Base-by-base conservation (phyloP, 2,329 filamentous ascomycete species). In the Dendryphion nanum region DNA sequence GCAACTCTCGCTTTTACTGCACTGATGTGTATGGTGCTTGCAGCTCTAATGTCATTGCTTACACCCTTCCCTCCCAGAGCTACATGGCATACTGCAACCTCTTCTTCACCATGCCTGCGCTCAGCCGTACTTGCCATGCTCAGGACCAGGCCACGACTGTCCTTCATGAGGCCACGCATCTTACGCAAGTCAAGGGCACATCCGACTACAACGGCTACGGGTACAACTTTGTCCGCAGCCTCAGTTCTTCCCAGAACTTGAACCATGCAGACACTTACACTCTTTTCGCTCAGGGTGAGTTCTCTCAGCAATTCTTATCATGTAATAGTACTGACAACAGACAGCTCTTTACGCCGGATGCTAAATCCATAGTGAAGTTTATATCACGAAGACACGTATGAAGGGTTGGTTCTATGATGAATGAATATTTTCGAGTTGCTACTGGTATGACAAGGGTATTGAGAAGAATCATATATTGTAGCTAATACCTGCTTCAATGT, bases 111-210 rank as follows among this genome's bases (percentile, higher is more conserved):
- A 67, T 83, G 4, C 66, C 75, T 0, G 66, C 70, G 1, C 41
- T 77, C 24, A 69, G 72, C 10, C 44, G 46, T 5, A 61, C 54
- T 2, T 85, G 82, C 67, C 78, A 83, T 55, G 72, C 53, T 3
- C 81, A 83, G 62, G 81, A 83, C 54, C 78, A 81, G 64, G 77
- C 75, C 4, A 80, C 74, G 6, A 83, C 81, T 4, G 73, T 72
- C 23, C 60, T 85, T n/a, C 82, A 85, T 52, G 82, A 85, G 68
- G 66, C 71, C 43, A 83, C 81, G 12, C 82, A 85, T 55, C 67
- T 73, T 19, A 61, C 73, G 55, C 69, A 66, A 63, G 65, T 73
- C 13, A 75, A 75, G 30, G 77, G 78, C 4, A 76, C 72, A 0
- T 81, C 72, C 2, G 81, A 85, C 53, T 69, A 74, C 40, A n/a